Base-by-base conservation (phyloP, 768 basidiomycete species). In the Pleurotus cornucopiae region DNA sequence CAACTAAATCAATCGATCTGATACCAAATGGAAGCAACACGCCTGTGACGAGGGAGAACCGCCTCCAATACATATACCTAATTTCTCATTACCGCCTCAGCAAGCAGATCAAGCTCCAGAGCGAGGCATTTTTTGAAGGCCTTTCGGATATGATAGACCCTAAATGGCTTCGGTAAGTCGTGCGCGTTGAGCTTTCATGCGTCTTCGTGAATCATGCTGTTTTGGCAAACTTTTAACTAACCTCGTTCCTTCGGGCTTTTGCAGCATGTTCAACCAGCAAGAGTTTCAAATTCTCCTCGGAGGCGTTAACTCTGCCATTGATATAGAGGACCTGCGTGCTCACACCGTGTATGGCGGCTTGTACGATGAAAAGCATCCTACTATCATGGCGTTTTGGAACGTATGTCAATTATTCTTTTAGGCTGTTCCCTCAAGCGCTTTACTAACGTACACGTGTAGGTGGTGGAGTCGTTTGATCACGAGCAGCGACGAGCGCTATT, bases 231-330 rank as follows among this genome's bases (percentile, higher is more conserved):
- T 23, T 1, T 25, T 12, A 16, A 18, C 46, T 21, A 12, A 30
- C 13, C 47, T 30, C 18, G 11, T 43, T 34, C 54, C 11, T 18
- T 5, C 16, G 16, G 34, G 38, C 34, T 11, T 25, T 48, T 57
- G 6, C 59, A 91, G 93, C 45, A 95, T 98, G 91, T 99, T 98
- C 73, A 96, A 98, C 68, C 95, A 96, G 61, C 89, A 92, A 66
- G 97, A 98, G 69, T 76, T 98, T 3, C 94, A 94, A 66, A 88
- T 96, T 47, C 75, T 98, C 1, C 77, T 99, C 5, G 95, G 95
- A 0, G 94, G 92, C 5, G 89, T 90, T 30, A 89, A 95, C 58
- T 76, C 90, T 0, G 88, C 89, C 0, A 86, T 96, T 46, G 89
- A 95, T 65, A 60, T 98, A 6, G 84, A 88, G 13, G 95, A 99